Evolutionary conservation across 2,329 filamentous ascomycete species (phyloP).

Genomic region (Lachnellula cervina): DNA sequence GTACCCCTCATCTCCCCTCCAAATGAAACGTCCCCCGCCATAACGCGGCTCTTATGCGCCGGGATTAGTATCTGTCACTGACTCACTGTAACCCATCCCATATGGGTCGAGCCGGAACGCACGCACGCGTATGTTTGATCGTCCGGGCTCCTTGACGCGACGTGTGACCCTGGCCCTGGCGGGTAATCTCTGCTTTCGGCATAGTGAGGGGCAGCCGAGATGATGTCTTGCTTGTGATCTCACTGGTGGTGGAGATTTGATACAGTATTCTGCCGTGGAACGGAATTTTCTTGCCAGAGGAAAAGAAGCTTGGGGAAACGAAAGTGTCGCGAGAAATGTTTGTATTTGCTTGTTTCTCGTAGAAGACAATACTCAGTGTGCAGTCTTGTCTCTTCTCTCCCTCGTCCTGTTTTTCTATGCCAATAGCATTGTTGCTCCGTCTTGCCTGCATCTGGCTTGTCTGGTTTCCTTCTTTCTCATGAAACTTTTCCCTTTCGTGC

Average conservation of each 20-base stretch:
- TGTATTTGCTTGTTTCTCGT: background rate
- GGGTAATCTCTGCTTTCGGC: slow-evolving; percentile 1
- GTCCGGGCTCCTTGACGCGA: background rate
- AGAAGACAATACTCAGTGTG: background rate
- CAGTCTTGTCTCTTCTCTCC: background rate
- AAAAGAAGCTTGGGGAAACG: background rate
- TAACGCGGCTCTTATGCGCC: slow-evolving; percentile 7
- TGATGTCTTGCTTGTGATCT: background rate
- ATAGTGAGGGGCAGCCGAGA: background rate
- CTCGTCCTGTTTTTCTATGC: background rate
- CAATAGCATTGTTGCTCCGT: background rate
- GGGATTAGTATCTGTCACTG: slow-evolving; percentile 1
- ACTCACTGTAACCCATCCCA: background rate
- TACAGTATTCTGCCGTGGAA: background rate
- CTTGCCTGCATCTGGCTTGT: background rate
- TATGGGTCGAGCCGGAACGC: too few relatives aligned
- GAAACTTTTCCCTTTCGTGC: background rate
- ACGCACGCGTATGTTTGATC: background rate
- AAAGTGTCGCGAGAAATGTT: background rate
- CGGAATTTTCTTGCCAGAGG: background rate
- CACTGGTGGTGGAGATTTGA: background rate
- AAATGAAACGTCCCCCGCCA: slow-evolving; percentile 4
- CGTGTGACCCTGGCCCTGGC: background rate
- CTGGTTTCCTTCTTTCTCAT: background rate
- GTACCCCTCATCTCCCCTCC: background rate